A percentile compares a stretch with the other conserved stretches of the same genome.
Conservation (phyloP, 2,329 filamentous ascomycete genomes). For the Fusarium falciforme region DNA sequence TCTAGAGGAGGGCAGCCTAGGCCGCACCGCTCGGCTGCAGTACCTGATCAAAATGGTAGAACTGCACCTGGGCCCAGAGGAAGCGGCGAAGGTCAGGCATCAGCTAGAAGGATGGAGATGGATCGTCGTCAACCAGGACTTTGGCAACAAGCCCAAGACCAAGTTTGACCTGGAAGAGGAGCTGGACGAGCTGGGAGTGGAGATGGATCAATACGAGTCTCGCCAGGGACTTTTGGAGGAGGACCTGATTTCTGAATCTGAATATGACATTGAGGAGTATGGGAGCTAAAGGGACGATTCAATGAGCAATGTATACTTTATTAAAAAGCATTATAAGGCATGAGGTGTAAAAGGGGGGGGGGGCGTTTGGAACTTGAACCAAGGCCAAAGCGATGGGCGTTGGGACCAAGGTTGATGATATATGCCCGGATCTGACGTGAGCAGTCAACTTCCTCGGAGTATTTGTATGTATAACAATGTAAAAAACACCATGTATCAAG, state of each 20-base stretch:
- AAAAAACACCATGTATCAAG: not conserved
- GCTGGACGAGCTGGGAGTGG: not conserved
- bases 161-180: not conserved
- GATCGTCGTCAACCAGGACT: conserved; percentile 21
- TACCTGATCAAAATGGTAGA: conserved; percentile 45
- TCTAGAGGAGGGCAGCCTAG: conserved; percentile 48
- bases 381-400: not conserved
- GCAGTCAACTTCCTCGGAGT: not conserved
- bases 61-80: conserved; percentile 42
- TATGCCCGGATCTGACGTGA: not conserved
- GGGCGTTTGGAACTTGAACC: not conserved
- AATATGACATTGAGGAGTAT: not conserved
- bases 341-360: not conserved
- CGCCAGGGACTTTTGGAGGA: not conserved
- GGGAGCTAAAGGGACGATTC: not conserved
- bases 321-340: not conserved
- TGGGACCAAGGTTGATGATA: not conserved
- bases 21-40: conserved; percentile 46
- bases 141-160: not conserved
- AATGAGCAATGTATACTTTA: not conserved
- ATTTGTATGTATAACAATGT: not conserved
- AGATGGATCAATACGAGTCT: not conserved
- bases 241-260: not conserved
- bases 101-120: conserved; percentile 40
- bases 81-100: conserved; percentile 20